phyloP scores from a whole-genome alignment of 805 yeast genomes.

The Candida anglica region DNA sequence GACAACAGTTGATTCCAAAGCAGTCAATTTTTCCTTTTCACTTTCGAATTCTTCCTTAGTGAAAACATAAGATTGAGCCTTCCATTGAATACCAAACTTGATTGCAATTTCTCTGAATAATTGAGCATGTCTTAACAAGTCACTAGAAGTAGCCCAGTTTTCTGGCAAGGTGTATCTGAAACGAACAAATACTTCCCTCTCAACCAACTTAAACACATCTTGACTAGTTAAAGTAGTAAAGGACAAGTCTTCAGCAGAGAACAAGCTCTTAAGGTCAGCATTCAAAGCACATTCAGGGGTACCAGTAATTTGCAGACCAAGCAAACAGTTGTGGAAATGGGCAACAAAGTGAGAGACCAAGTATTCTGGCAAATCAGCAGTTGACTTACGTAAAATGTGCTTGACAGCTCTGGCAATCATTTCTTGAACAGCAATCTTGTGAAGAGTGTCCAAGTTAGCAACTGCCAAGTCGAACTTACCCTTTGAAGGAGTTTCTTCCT shows the following conservation, averaged over 20 bases:
- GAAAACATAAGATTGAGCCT: constrained; percentile 46
- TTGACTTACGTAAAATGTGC: constrained; percentile 57
- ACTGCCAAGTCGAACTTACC: constrained; percentile 40
- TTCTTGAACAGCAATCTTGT: constrained; percentile 52
- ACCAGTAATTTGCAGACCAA: constrained; percentile 47
- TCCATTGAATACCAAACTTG: constrained; percentile 87
- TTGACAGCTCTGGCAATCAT: constrained; percentile 78
- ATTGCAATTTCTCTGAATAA: constrained; percentile 68
- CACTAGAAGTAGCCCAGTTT: constrained; percentile 41
- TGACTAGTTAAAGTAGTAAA: constrained; percentile 46
- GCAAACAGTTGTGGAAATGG: constrained; percentile 67
- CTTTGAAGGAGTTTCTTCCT: constrained; percentile 21
- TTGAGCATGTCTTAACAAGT: constrained; percentile 34
- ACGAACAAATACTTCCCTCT: constrained; percentile 53
- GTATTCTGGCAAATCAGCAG: constrained; percentile 45
- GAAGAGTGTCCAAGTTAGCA: constrained; percentile 46
- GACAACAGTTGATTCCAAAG: constrained; percentile 8
- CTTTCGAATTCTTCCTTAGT: constrained; percentile 37
- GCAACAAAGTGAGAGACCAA: constrained; percentile 59
- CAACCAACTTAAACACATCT: constrained; percentile 41
- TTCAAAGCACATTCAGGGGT: constrained; percentile 40
- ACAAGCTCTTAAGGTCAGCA: constrained; percentile 37
- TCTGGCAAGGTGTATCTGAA: constrained; percentile 57
- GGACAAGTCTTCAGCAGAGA: constrained; percentile 34
- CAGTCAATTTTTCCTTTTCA: constrained; percentile 21